These are phyloP conservation scores for Quercus bicolor DNA, from an alignment of 306 rosid genomes.

Conservation along the genomic window DNA sequence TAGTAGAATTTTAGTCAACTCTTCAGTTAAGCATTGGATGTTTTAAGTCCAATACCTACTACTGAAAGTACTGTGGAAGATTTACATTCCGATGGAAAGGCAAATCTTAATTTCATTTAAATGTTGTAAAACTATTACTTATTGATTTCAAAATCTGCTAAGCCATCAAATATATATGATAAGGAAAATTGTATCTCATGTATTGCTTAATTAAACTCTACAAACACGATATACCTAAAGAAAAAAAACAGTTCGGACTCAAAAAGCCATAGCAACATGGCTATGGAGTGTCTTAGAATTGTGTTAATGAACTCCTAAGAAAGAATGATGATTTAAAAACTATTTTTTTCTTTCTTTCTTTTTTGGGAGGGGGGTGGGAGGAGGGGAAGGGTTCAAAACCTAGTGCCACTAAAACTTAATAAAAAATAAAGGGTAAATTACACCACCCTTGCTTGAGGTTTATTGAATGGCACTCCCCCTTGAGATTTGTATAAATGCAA, in stretches of 20 bases:
- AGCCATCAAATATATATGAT: neutral
- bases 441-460: no score
- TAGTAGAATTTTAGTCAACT: neutral
- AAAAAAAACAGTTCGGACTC: neutral
- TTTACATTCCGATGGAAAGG: neutral
- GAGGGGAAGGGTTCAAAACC: no score
- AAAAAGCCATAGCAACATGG: neutral
- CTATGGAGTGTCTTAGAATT: neutral
- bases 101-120: neutral
- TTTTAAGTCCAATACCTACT: neutral
- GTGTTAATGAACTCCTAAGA: neutral
- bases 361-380: no score
- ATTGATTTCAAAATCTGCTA: neutral
- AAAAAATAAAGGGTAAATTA: neutral
- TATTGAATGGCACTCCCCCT: no score
- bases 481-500: neutral
- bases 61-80: neutral
- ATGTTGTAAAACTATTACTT: neutral
- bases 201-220: no score
- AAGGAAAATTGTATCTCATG: no score
- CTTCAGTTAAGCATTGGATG: no score
- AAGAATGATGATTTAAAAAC: no score
- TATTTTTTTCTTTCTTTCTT: no score
- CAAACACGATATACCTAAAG: no score
- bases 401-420: neutral